Percentiles rank a stretch among this genome's conserved stretches.
These are phyloP conservation scores for Scenedesmus sp. DNA, from an alignment of 163 green algal genomes.

Conservation along the genomic window DNA sequence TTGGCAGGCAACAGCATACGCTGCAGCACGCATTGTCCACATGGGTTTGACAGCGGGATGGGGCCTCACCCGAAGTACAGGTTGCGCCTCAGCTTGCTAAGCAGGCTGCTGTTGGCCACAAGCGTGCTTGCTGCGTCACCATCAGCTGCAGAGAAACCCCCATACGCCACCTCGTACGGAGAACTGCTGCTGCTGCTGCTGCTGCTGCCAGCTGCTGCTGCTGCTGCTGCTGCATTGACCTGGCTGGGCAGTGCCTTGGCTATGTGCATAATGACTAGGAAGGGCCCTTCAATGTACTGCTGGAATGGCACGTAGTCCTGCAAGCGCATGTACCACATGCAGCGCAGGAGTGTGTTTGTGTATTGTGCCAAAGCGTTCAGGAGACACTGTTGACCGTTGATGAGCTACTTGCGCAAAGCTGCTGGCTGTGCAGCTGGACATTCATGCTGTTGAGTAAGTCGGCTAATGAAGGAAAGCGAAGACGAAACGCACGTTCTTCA, in stretches of 20 bases:
- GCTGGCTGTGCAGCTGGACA: no score
- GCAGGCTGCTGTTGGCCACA: not conserved
- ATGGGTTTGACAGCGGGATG: no score
- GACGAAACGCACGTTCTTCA: no score
- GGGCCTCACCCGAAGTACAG: conserved; percentile 23
- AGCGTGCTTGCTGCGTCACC: conserved; percentile 13
- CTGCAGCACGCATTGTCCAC: not conserved
- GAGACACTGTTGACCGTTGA: no score
- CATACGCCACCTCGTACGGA: not conserved
- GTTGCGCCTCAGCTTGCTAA: conserved; percentile 39
- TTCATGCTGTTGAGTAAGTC: no score
- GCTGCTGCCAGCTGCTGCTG: not conserved
- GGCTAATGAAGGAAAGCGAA: no score
- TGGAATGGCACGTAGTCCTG: conserved; percentile 49
- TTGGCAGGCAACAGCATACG: not conserved
- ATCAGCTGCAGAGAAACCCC: conserved; percentile 19
- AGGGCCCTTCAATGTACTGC: conserved; percentile 23
- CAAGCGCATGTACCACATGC: no score
- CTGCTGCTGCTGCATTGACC: not conserved
- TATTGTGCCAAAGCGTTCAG: no score
- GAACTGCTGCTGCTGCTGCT: conserved; percentile 16
- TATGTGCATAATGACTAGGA: conserved; percentile 30
- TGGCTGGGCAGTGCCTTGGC: conserved; percentile 22
- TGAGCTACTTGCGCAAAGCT: no score
- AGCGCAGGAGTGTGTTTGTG: no score